Conservation (phyloP, 768 basidiomycete genomes). For the Pholiota microspora region DNA sequence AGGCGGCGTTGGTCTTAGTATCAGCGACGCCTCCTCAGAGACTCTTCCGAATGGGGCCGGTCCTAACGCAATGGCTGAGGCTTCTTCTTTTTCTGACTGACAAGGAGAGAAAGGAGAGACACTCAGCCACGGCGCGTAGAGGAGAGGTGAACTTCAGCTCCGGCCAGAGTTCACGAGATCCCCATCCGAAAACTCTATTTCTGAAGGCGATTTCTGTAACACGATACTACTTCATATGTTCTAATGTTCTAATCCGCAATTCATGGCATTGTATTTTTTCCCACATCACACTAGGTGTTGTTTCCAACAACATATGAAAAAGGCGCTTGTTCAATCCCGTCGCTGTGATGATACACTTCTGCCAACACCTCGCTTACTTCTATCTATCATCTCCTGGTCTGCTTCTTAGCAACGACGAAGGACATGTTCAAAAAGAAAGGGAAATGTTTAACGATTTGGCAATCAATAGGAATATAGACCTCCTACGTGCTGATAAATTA, state of each 20-base stretch:
- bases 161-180: not conserved
- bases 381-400: too few relatives aligned
- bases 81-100: not conserved
- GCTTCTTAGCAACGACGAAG: too few relatives aligned
- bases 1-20: slow-evolving; percentile 30
- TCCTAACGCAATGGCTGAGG: not conserved
- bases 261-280: slow-evolving; percentile 3
- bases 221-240: slow-evolving; percentile 7
- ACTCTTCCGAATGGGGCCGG: not conserved
- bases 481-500: too few relatives aligned
- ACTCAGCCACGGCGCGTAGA: not conserved
- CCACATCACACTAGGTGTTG: not conserved
- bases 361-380: too few relatives aligned
- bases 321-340: too few relatives aligned
- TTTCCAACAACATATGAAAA: not conserved
- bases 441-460: too few relatives aligned
- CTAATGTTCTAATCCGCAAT: slow-evolving; percentile 6
- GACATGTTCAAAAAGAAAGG: too few relatives aligned
- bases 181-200: not conserved
- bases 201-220: not conserved
- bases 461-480: too few relatives aligned
- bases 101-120: not conserved
- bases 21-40: not conserved
- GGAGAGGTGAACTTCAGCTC: not conserved
- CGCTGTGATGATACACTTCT: too few relatives aligned